Evolutionary conservation across 768 basidiomycete genomes (phyloP).

Genomic region (Royoungia palumana): DNA sequence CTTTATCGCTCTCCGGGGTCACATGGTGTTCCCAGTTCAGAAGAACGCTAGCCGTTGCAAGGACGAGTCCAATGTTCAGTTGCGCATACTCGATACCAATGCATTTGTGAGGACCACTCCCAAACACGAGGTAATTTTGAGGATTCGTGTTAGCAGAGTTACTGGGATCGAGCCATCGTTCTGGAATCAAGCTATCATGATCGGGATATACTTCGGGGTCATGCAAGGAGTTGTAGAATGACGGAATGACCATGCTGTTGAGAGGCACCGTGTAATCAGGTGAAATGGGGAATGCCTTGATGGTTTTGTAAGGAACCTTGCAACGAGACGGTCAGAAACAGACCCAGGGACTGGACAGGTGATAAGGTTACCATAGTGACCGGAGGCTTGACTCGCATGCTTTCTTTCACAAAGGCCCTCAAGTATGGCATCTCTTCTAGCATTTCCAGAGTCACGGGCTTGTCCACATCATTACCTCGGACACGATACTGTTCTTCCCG

Average conservation of each 20-base stretch:
- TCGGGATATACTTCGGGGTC: slow-evolving; percentile 85
- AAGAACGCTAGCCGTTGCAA: slow-evolving; percentile 76
- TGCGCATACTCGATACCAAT: slow-evolving; percentile 91
- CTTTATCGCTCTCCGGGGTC: slow-evolving; percentile 76
- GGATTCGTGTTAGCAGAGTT: slow-evolving; percentile 78
- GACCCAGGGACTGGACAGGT: not conserved
- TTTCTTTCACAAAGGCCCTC: slow-evolving; percentile 90
- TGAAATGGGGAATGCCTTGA: slow-evolving; percentile 88
- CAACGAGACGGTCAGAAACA: slow-evolving; percentile 11
- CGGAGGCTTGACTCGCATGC: slow-evolving; percentile 85
- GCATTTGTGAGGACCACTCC: slow-evolving; percentile 88
- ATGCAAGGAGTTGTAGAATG: slow-evolving; percentile 89
- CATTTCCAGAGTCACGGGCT: slow-evolving; percentile 80
- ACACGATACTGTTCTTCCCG: slow-evolving; percentile 86
- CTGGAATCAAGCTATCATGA: slow-evolving; percentile 79
- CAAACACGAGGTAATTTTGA: slow-evolving; percentile 95
- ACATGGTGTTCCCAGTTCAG: slow-evolving; percentile 85
- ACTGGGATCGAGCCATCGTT: slow-evolving; percentile 89
- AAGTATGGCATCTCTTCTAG: slow-evolving; percentile 92
- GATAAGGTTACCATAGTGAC: slow-evolving; percentile 78
- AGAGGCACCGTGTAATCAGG: slow-evolving; percentile 90
- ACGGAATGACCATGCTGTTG: slow-evolving; percentile 92
- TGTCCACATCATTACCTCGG: slow-evolving; percentile 71
- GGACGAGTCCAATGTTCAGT: slow-evolving; percentile 83
- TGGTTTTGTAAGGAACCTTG: slow-evolving; percentile 91